Evolutionary conservation across 2,329 filamentous ascomycete genomes (phyloP).

Genomic region (Aotearoamyces nothofagi): DNA sequence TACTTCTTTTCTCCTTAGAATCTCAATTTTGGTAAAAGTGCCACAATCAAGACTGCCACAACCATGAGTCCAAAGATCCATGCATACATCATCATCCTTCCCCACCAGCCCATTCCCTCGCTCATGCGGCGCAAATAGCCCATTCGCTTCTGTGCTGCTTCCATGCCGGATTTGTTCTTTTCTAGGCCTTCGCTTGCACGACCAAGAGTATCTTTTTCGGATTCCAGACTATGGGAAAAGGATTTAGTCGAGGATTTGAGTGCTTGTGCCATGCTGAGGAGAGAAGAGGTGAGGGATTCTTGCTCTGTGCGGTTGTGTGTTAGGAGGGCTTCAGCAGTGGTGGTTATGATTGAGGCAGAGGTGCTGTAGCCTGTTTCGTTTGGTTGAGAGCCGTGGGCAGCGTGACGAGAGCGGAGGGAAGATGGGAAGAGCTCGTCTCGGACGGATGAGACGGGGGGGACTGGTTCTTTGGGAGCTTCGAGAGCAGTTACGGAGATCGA

Average conservation of each 20-base stretch:
- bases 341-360: conserved; percentile 21
- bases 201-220: conserved; percentile 54
- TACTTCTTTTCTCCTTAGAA: too few species aligned
- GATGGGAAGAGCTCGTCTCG: conserved; percentile 5
- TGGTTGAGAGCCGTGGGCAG: conserved; percentile 1
- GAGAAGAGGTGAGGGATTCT: conserved; percentile 64
- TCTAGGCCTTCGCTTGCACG: conserved; percentile 63
- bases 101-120: conserved; percentile 81
- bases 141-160: conserved; percentile 64
- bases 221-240: conserved; percentile 57
- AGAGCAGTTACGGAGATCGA: too few species aligned
- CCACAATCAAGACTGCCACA: conserved; percentile 64
- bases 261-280: conserved; percentile 65
- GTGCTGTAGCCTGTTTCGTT: conserved; percentile 14
- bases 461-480: too few species aligned
- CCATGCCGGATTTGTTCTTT: conserved; percentile 60
- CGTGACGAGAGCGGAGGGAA: conserved; percentile 11
- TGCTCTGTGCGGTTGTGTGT: conserved; percentile 69
- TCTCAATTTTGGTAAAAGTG: conserved; percentile 74
- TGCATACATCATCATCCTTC: conserved; percentile 66
- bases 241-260: conserved; percentile 61
- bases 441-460: too few species aligned
- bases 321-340: conserved; percentile 55
- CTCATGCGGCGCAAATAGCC: conserved; percentile 63
- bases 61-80: conserved; percentile 75